phyloP scores from a whole-genome alignment of 129 eudicot species.

The Lactuca saligna region DNA sequence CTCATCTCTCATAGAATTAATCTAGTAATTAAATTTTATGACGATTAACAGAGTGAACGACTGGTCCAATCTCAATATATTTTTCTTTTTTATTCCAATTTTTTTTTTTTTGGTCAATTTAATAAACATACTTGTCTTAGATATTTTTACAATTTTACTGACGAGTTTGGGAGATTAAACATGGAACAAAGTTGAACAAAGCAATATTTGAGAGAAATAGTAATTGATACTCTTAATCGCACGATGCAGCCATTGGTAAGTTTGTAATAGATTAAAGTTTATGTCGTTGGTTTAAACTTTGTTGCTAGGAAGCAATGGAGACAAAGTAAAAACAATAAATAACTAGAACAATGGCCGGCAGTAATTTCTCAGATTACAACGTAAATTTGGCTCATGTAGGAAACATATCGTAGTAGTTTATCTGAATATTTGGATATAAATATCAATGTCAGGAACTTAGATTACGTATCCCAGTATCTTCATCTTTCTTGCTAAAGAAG shows the following conservation, averaged over 20 bases:
- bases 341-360: conserved; percentile 14
- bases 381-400: conserved; percentile 15
- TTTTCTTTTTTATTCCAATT: too few relatives aligned
- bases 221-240: neutral
- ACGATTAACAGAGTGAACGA: too few relatives aligned
- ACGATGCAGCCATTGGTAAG: neutral
- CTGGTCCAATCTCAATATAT: too few relatives aligned
- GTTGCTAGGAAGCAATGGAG: neutral
- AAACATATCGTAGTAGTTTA: neutral
- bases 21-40: too few relatives aligned
- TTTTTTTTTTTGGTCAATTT: too few relatives aligned
- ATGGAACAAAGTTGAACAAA: too few relatives aligned
- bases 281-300: neutral
- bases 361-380: conserved; percentile 17
- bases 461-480: neutral
- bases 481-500: neutral
- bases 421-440: neutral
- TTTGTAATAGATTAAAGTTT: neutral
- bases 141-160: too few relatives aligned
- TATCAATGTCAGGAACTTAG: neutral
- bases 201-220: too few relatives aligned
- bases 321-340: neutral
- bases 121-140: too few relatives aligned
- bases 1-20: too few relatives aligned
- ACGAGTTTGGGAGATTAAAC: too few relatives aligned